Evolutionary conservation across 2,329 filamentous ascomycete species (phyloP), one percentile per base, ranked within the genome.

Genomic region (Fusarium robinianum): DNA sequence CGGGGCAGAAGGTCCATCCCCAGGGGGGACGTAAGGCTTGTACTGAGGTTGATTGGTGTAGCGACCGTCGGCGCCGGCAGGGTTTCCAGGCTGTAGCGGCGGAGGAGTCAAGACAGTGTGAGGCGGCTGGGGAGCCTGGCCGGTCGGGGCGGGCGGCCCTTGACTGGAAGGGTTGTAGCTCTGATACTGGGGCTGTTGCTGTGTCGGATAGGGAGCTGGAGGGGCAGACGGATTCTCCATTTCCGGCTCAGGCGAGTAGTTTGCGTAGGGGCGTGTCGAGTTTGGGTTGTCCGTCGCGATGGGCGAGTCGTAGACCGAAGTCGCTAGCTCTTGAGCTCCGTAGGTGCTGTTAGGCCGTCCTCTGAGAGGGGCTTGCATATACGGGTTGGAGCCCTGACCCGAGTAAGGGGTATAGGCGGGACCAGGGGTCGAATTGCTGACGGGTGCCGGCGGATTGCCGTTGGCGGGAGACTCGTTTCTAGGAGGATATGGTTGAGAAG

Each of bases 301-400:
- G 27, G 87, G 87, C 4, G 86, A 87, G 66, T 90, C 86, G 61
- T 90, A 91, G 8, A 81, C 81, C 1, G 86, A 87, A 1, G 87
- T 90, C 17, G 87, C 85, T 32, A 92, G 74, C 69, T 92, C 88
- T 67, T 91, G 88, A 1, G 87, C 80, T 18, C 84, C 83, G 57
- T 86, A 87, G 8, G 81, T 86, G 65, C 82, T 85, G 61, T 84
- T 79, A 4, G 83, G 84, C 11, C 79, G 80, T 43, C 80, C 80
- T 35, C 59, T 57, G 25, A 55, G 51, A 46, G 67, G 71, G 41
- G 67, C 74, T 65, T 66, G 76, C 29, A 67, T 61, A 51, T 79
- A 80, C 5, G 73, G 64, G 24, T 56, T 58, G 30, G 52, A 42
- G 31, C 44, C 49, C 36, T 63, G 65, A 32, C 60, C 61, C 33